A percentile compares a stretch with the other conserved stretches of the same genome.
Evolutionary conservation across 2,329 filamentous ascomycete species (phyloP).

Genomic region (Teratosphaeria viscida): DNA sequence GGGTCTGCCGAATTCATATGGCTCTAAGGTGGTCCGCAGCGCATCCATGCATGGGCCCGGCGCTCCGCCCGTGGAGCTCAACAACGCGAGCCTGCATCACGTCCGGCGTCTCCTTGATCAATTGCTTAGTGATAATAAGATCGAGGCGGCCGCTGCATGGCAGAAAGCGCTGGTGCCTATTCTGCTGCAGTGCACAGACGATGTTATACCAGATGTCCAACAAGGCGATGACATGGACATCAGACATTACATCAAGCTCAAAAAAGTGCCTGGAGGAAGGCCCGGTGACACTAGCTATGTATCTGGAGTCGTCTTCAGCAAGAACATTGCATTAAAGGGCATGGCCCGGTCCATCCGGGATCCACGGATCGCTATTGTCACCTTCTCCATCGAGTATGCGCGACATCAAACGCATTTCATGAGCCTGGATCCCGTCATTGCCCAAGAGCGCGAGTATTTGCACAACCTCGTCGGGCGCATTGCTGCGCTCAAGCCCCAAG

Average conservation of each 20-base stretch:
- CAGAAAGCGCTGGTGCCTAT: conserved; percentile 85
- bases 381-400: conserved; percentile 92
- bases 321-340: conserved; percentile 90
- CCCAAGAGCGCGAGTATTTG: conserved; percentile 90
- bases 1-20: conserved; percentile 3
- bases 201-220: conserved; percentile 86
- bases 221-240: conserved; percentile 94
- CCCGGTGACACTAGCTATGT: conserved; percentile 93
- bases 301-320: conserved; percentile 92
- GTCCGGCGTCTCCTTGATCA: conserved; percentile 77
- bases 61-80: conserved; percentile 70
- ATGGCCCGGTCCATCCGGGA: conserved; percentile 81
- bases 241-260: conserved; percentile 91
- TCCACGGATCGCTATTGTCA: conserved; percentile 83
- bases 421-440: conserved; percentile 93
- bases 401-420: conserved; percentile 91
- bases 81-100: conserved; percentile 77
- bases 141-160: conserved; percentile 69
- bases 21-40: conserved; percentile 50
- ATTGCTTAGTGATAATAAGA: conserved; percentile 63
- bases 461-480: conserved; percentile 88
- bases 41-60: conserved; percentile 69
- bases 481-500: conserved; percentile 68
- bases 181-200: conserved; percentile 79
- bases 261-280: conserved; percentile 84